Percentiles rank a stretch among this genome's conserved stretches.
Conservation (phyloP, 148 eudicot genomes). For the Limonium bicolor region DNA sequence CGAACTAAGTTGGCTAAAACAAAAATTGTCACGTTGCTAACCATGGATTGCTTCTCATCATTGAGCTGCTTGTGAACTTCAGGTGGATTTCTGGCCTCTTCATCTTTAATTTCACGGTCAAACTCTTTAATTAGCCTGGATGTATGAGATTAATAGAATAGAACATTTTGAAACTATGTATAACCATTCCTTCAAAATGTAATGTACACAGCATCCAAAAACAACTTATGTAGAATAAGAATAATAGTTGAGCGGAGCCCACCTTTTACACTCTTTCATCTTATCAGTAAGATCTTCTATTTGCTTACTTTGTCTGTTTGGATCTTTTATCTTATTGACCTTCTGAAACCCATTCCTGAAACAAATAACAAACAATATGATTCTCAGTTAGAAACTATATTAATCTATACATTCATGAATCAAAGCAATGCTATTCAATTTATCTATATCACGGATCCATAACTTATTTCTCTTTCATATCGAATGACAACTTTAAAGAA, state of each 20-base stretch:
- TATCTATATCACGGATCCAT: background rate
- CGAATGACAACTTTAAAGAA: too few relatives aligned
- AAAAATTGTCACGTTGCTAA: constrained; percentile 11
- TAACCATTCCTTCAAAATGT: background rate
- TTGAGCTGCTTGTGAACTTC: constrained; percentile 85
- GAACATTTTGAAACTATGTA: background rate
- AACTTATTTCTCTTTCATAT: too few relatives aligned
- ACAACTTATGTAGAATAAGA: background rate
- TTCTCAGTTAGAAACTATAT: background rate
- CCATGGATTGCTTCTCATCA: constrained; percentile 97
- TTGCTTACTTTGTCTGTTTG: constrained; percentile 89
- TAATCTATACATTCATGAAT: background rate
- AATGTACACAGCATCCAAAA: background rate
- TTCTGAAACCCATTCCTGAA: constrained; percentile 96
- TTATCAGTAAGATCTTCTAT: constrained; percentile 92
- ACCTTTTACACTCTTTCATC: constrained; percentile 99
- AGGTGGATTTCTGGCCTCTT: constrained; percentile 63
- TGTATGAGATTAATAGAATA: too few relatives aligned
- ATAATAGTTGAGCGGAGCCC: background rate
- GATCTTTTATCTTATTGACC: constrained; percentile 87
- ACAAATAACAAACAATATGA: background rate
- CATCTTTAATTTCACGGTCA: constrained; percentile 95
- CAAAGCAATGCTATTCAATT: background rate
- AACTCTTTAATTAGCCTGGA: constrained; percentile 82
- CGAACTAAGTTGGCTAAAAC: background rate